A percentile compares a stretch with the other conserved stretches of the same genome.
Conservation (phyloP, 331 rosid genomes). For the Erythrophleum ivorense region DNA sequence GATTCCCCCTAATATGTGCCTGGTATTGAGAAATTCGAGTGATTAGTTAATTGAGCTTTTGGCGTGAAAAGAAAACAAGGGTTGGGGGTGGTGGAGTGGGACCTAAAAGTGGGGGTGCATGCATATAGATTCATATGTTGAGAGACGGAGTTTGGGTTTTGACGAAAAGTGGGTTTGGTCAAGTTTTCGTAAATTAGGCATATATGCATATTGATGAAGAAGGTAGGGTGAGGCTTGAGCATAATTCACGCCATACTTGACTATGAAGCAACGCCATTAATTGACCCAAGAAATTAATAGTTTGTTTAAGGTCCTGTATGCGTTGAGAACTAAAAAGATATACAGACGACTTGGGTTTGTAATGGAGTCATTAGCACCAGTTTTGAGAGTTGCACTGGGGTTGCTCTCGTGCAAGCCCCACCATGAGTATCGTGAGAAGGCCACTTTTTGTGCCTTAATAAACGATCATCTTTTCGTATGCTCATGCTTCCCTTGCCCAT, state of each 20-base stretch:
- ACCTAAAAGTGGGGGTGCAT: conserved; percentile 51
- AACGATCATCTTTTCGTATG: not conserved
- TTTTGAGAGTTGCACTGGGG: not conserved
- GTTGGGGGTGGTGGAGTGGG: conserved; percentile 46
- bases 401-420: conserved; percentile 23
- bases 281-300: conserved; percentile 44
- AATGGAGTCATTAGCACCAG: not conserved
- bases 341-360: not conserved
- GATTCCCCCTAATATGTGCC: conserved; percentile 35
- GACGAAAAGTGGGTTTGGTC: conserved; percentile 56
- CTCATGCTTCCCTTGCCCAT: not conserved
- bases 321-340: not conserved
- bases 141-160: conserved; percentile 9
- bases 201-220: conserved; percentile 43
- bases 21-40: conserved; percentile 27
- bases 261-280: conserved; percentile 50
- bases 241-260: conserved; percentile 61
- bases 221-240: conserved; percentile 6
- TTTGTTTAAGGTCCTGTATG: not conserved
- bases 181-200: conserved; percentile 63
- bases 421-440: conserved; percentile 19
- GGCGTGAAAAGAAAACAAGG: conserved; percentile 26
- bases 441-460: conserved; percentile 43
- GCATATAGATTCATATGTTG: not conserved
- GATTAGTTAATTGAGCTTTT: not conserved